Conservation (phyloP, 495 filamentous ascomycete genomes). For the Astrothelium macrocarpum region DNA sequence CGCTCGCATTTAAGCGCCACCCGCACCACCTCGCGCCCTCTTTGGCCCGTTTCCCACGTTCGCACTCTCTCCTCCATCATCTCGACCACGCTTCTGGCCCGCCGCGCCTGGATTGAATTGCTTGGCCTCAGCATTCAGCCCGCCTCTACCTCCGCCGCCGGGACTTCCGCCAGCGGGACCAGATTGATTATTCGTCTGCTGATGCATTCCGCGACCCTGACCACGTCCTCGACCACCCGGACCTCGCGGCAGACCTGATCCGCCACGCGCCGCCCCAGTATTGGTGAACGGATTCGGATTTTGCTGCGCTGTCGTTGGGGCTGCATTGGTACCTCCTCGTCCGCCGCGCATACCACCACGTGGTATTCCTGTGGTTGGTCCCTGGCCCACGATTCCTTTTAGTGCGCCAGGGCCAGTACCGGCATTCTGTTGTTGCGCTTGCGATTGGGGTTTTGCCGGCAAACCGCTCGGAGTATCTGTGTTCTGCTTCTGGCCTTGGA, state of each 20-base stretch:
- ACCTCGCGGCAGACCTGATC: constrained; percentile 2
- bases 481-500: constrained; percentile 10
- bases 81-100: constrained; percentile 19
- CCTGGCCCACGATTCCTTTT: constrained; percentile 17
- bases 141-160: constrained; percentile 8
- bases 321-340: not conserved
- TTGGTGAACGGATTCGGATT: not conserved
- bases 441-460: constrained; percentile 14
- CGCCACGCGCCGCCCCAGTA: not conserved
- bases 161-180: constrained; percentile 10
- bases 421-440: constrained; percentile 7
- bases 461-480: not conserved
- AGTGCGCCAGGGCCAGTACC: constrained; percentile 28
- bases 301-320: not conserved
- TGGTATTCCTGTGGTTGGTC: constrained; percentile 7
- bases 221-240: constrained; percentile 8
- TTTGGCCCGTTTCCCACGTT: not conserved
- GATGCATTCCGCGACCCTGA: not conserved
- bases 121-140: not conserved
- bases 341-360: constrained; percentile 9
- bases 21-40: not conserved
- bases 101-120: constrained; percentile 10
- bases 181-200: constrained; percentile 4
- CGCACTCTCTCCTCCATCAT: constrained; percentile 9
- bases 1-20: not conserved